Conservation (phyloP, 306 rosid genomes). For the Prosopis cineraria region DNA sequence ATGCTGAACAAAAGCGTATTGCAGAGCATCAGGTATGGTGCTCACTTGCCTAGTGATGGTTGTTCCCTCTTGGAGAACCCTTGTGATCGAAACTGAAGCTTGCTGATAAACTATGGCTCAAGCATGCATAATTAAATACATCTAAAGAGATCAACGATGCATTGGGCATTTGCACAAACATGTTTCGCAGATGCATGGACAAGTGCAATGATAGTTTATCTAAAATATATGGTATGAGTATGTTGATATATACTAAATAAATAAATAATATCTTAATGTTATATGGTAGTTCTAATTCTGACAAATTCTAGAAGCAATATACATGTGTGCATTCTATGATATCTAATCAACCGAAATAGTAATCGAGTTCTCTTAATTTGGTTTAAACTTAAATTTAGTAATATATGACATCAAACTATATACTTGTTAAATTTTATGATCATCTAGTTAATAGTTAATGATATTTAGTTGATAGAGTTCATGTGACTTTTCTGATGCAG, state of each 20-base stretch:
- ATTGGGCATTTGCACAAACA: background rate
- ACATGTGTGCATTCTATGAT: too few relatives aligned
- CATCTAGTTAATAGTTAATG: background rate
- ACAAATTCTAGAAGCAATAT: too few relatives aligned
- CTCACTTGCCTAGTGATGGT: background rate
- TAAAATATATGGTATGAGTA: too few relatives aligned
- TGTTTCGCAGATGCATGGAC: background rate
- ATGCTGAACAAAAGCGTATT: constrained; percentile 63
- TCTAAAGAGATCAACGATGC: background rate
- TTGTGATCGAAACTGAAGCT: constrained; percentile 1
- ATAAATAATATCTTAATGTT: too few relatives aligned
- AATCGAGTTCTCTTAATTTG: background rate
- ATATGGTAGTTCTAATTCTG: too few relatives aligned
- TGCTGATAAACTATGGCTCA: constrained; percentile 9
- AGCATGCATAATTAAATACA: constrained; percentile 13
- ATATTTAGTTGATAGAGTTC: background rate
- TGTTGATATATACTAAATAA: too few relatives aligned
- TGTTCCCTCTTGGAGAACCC: background rate
- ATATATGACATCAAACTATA: background rate
- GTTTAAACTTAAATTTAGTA: background rate
- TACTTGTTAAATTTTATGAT: background rate
- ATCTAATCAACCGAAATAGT: too few relatives aligned
- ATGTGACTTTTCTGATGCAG: constrained; percentile 1
- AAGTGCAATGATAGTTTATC: background rate
- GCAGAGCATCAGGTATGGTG: constrained; percentile 67